A percentile compares a stretch with the other conserved stretches of the same genome.
phyloP scores from a whole-genome alignment of 306 rosid genomes.

The Citrullus colocynthis region DNA sequence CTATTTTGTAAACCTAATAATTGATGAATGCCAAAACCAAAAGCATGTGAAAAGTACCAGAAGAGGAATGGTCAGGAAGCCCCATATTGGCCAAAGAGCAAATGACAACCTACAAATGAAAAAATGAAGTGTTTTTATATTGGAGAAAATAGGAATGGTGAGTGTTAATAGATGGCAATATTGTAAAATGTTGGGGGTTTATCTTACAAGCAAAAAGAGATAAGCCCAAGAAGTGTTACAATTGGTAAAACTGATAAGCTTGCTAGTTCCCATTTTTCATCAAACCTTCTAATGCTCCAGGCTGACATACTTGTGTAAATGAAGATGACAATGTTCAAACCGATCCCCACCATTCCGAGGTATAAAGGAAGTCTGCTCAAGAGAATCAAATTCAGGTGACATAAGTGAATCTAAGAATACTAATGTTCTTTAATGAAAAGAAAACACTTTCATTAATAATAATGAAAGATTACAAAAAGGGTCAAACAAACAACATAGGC shows the following conservation, averaged over 20 bases:
- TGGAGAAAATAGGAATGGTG: constrained; percentile 16
- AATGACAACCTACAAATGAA: constrained; percentile 47
- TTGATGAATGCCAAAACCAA: neutral
- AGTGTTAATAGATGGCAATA: neutral
- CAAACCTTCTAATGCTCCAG: constrained; percentile 67
- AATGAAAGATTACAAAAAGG: neutral
- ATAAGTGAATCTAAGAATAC: neutral
- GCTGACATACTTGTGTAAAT: constrained; percentile 64
- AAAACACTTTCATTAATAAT: neutral
- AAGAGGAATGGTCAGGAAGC: constrained; percentile 88
- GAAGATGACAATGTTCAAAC: constrained; percentile 58
- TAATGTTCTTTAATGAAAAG: neutral
- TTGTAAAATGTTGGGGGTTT: constrained; percentile 6
- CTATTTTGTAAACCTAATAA: neutral
- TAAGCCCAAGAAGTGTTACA: constrained; percentile 54
- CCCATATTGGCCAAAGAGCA: constrained; percentile 97
- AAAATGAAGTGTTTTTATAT: neutral
- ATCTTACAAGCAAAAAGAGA: constrained; percentile 88
- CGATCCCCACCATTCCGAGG: constrained; percentile 77
- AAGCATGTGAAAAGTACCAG: constrained; percentile 37
- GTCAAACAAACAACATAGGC: neutral
- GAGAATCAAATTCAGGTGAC: constrained; percentile 17
- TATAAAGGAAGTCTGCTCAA: constrained; percentile 75
- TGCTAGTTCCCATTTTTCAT: constrained; percentile 75
- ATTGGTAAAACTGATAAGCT: constrained; percentile 72